Base-by-base conservation (phyloP, 208 protist genomes). In the Trypanosoma theileri region DNA sequence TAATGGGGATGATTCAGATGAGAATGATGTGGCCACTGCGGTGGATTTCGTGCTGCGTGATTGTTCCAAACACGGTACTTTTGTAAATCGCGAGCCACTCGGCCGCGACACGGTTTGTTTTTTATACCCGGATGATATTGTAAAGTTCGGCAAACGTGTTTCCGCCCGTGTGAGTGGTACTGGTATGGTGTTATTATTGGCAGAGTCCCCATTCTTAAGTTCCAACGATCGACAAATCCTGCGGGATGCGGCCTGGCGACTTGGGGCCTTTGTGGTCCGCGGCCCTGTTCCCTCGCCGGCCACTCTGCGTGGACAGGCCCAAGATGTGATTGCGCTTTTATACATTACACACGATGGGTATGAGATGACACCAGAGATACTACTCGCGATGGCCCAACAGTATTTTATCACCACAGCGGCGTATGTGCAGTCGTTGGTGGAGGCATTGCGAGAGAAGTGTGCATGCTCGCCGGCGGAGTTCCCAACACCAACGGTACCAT, bases 11-110 rank as follows among this genome's bases (percentile, higher is more conserved):
- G 59, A 87, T 0, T 35, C 1, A 35, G 62, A 35, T 35, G 28
- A 35, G 1, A 35, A 35, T 35, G 28, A 35, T 6, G 28, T 35
- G 4, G 28, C 28, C 6, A 6, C 4, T 6, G 28, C 6, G 28
- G 28, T 35, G 6, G 28, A 35, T 6, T 35, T 35, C 6, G 28
- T 35, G 6, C 6, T 92, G 11, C 69, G 69, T 19, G 86, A 92
- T 57, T 73, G 76, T 45, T 88, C 82, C 50, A 92, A 92, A 74
- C 84, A 92, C 59, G 86, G 86, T 44, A 92, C 84, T 12, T 81
- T 86, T 40, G 80, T 89, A 0, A 77, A 92, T 53, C 62, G 71
- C n/a, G 86, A 92, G 72, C 78, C 73, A n/a, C 62, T 92, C 11
- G 81, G 79, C 19, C 79, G 74, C 35, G 79, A 82, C 50, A 88